Base-by-base conservation (phyloP, 257 asterid genomes). In the Nicotiana noctiflora region DNA sequence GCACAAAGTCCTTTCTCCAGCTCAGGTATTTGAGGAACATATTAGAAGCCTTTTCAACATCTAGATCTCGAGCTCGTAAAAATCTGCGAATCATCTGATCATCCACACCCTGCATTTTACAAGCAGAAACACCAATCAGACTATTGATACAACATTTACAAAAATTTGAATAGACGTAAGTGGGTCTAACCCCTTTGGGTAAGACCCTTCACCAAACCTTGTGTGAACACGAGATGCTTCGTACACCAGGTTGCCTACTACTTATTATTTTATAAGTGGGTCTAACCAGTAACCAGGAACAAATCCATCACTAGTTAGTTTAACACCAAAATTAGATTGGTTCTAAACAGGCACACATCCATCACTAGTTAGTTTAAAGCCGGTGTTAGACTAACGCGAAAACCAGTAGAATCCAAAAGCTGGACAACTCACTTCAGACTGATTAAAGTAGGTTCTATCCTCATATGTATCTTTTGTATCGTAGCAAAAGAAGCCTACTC, bases 1-100 rank as follows among this genome's bases (percentile, higher is more conserved):
- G 88, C 25, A 87, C 88, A 79, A 90, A 87, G 63, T 92, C 97
- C 83, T 82, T 91, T 88, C 97, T 91, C 98, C 98, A 95, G 51
- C 84, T 93, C 72, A 91, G 85, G 86, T 87, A 93, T 87, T 93
- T 95, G 70, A 93, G 80, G 21, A 92, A 84, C 89, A 95, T 87
- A 40, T 89, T 81, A 7, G 92, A 87, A 67, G 98, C 98, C 90
- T 95, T 92, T 44, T 95, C 98, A 31, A 93, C 88, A 83, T 95
- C 97, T 0, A 90, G 91, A 90, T 95, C 98, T 59, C 98, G 95
- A 72, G 98, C 98, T 59, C 98, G 85, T 31, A 95, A 90, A 81
- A 95, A 95, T 82, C 98, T 92, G 9, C 97, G 89, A 80, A 95
- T 79, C 98, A 88, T 92, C 64, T 86, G 80, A 75, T 95, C 98